Evolutionary conservation across 495 filamentous ascomycete genomes (phyloP).

Genomic region (Hypoxylon fragiforme): DNA sequence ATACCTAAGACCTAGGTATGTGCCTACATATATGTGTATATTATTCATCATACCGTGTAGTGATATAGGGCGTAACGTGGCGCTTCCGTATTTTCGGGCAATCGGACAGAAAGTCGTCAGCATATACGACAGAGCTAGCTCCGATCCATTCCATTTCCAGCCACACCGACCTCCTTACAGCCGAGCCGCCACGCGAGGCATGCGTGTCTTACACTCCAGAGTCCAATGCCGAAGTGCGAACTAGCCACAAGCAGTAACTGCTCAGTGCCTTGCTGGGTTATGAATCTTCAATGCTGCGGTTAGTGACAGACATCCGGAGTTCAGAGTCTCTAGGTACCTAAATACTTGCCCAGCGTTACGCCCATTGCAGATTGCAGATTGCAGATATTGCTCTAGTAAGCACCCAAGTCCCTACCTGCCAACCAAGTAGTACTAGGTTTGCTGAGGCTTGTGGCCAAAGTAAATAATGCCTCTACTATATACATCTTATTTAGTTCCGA

Average conservation of each 20-base stretch:
- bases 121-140: conserved; percentile 5
- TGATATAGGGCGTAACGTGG: conserved; percentile 5
- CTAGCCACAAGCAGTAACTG: conserved; percentile 18
- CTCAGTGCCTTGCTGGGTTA: neutral
- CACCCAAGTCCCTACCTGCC: no score
- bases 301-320: no score
- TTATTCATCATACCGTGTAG: neutral
- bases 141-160: conserved; percentile 19
- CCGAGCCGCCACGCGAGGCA: conserved; percentile 32
- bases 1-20: conserved; percentile 11
- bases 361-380: no score
- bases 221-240: conserved; percentile 18
- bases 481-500: neutral
- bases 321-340: neutral
- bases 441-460: no score
- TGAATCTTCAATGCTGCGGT: neutral
- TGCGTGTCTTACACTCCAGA: conserved; percentile 30
- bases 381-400: no score
- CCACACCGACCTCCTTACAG: conserved; percentile 16
- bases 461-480: no score
- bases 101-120: conserved; percentile 19
- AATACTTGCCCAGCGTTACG: no score
- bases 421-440: no score
- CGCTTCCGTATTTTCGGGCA: neutral
- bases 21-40: neutral